phyloP scores from a whole-genome alignment of 1,139 yeast genomes.

The Magnusiomyces fungicola region DNA sequence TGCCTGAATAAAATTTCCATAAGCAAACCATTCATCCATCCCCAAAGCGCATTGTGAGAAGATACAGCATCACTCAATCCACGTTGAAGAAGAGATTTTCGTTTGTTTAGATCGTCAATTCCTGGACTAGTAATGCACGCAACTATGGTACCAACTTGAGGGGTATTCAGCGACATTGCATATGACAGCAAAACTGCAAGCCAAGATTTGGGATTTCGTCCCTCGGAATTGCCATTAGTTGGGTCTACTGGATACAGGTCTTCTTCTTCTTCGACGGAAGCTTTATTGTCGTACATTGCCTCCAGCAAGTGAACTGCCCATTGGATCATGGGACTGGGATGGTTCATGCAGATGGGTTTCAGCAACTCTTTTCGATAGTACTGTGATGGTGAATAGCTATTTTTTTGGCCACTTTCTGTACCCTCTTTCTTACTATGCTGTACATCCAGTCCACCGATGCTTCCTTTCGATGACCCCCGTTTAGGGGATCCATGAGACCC shows the following conservation, averaged over 20 bases:
- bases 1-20: constrained; percentile 9
- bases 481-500: too few species aligned
- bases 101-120: constrained; percentile 4
- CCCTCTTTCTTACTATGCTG: too few species aligned
- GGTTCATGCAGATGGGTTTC: constrained; percentile 4
- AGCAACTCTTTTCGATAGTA: constrained; percentile 9
- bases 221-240: background rate
- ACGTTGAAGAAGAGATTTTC: constrained; percentile 7
- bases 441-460: too few species aligned
- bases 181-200: background rate
- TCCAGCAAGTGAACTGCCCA: constrained; percentile 14
- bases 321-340: constrained; percentile 11
- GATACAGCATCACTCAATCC: constrained; percentile 13
- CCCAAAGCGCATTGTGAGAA: constrained; percentile 12
- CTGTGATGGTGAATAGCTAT: constrained; percentile 12
- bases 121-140: constrained; percentile 10
- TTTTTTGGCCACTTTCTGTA: too few species aligned
- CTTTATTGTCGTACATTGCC: constrained; percentile 1
- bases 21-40: constrained; percentile 14
- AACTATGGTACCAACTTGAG: constrained; percentile 13
- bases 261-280: background rate
- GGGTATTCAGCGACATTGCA: constrained; percentile 11
- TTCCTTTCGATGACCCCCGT: too few species aligned
- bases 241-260: too few species aligned
- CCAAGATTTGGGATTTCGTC: background rate